Evolutionary conservation across 148 eudicot genomes (phyloP).

Genomic region (Heliamphora exappendiculata): DNA sequence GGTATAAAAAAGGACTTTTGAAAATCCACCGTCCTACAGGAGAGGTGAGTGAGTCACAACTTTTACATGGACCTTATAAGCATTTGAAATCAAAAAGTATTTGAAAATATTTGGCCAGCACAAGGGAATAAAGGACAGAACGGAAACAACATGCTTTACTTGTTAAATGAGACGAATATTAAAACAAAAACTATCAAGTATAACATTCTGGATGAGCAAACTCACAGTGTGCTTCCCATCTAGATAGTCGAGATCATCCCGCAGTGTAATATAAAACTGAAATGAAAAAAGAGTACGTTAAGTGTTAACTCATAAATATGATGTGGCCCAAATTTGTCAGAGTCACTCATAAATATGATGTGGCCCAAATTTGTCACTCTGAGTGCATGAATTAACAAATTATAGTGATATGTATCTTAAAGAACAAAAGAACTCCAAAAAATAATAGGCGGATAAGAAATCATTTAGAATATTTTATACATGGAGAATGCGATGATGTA

Average conservation of each 20-base stretch:
- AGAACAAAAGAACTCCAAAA: background rate
- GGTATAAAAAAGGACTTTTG: background rate
- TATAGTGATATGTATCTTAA: background rate
- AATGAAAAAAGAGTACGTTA: background rate
- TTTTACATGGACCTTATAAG: background rate
- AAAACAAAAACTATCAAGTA: background rate
- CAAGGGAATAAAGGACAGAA: background rate
- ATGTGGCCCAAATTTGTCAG: too few species aligned
- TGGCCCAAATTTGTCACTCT: background rate
- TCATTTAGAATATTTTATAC: background rate
- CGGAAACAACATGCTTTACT: background rate
- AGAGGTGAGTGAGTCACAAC: background rate
- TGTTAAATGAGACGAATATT: background rate
- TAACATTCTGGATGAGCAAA: conserved; percentile 12
- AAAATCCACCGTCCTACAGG: background rate
- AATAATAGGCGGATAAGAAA: background rate
- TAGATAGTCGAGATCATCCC: conserved; percentile 87
- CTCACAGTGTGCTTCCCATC: conserved; percentile 96
- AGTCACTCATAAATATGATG: background rate
- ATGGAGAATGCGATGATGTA: background rate
- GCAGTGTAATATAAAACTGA: conserved; percentile 86
- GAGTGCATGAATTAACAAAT: background rate
- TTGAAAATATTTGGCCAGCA: background rate
- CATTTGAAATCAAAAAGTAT: too few species aligned
- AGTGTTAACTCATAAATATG: conserved; percentile 3